Evolutionary conservation across 2,329 filamentous ascomycete genomes (phyloP).

Genomic region (Talaromyces sp.): DNA sequence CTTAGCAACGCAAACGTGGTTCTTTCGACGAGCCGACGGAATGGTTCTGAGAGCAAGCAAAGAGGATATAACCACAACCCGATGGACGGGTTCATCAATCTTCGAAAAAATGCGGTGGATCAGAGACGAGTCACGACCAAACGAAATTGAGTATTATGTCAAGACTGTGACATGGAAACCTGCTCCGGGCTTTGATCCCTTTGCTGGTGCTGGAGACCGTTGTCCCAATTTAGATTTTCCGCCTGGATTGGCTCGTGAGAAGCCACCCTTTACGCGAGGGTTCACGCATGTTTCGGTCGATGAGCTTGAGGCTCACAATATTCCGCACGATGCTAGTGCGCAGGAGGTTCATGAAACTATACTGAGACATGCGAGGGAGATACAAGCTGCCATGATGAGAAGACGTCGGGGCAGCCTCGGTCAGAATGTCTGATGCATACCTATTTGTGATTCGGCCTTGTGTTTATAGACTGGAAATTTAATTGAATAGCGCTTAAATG

Average conservation of each 20-base stretch:
- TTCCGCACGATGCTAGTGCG: slow-evolving; percentile 1
- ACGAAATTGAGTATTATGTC: slow-evolving; percentile 46
- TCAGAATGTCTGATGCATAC: not conserved
- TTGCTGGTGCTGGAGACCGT: not conserved
- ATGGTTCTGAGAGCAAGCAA: slow-evolving; percentile 30
- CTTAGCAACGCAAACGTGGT: slow-evolving; percentile 35
- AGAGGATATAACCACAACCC: slow-evolving; percentile 28
- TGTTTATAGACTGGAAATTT: not conserved
- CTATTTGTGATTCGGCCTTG: not conserved
- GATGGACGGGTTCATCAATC: slow-evolving; percentile 48
- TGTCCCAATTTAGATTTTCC: slow-evolving; percentile 14
- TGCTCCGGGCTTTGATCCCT: not conserved
- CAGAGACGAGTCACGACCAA: slow-evolving; percentile 42
- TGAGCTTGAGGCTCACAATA: not conserved
- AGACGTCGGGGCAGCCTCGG: not conserved
- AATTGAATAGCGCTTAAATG: not conserved
- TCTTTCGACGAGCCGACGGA: slow-evolving; percentile 35
- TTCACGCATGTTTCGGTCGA: not conserved
- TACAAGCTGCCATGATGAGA: not conserved
- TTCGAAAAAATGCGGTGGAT: slow-evolving; percentile 40
- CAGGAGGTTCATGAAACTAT: not conserved
- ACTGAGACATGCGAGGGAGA: not conserved
- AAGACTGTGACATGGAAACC: slow-evolving; percentile 38
- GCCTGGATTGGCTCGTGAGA: not conserved
- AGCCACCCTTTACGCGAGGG: not conserved